phyloP scores from a whole-genome alignment of 192 early-diverging fungal genomes.

The Martensiomyces pterosporus region DNA sequence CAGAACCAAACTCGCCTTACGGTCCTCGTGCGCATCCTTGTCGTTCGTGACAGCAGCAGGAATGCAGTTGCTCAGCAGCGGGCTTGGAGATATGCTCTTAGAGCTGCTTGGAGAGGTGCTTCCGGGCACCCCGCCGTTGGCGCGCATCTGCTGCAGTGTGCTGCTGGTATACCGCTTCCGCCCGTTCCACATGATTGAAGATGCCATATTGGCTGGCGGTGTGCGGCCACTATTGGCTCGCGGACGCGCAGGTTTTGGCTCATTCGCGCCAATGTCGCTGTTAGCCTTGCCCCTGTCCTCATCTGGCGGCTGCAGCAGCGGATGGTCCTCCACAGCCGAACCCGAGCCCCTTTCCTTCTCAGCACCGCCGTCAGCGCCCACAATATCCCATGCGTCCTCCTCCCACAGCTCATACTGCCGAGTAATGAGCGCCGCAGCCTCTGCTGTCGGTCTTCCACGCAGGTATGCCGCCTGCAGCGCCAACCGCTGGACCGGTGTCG shows the following conservation, averaged over 20 bases:
- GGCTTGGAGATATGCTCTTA: conserved; percentile 8
- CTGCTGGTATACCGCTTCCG: conserved; percentile 30
- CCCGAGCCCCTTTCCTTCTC: not conserved
- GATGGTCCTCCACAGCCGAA: too few species aligned
- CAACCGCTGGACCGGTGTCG: conserved; percentile 40
- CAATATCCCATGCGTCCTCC: conserved; percentile 33
- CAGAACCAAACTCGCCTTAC: too few species aligned
- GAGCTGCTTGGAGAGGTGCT: conserved; percentile 19
- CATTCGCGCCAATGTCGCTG: too few species aligned
- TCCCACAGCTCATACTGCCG: conserved; percentile 55
- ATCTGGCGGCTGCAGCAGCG: too few species aligned
- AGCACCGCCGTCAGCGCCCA: conserved; percentile 2
- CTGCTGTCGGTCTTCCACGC: conserved; percentile 53
- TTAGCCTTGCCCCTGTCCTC: too few species aligned
- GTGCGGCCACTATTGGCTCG: not conserved
- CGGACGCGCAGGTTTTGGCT: too few species aligned
- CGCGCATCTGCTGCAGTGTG: conserved; percentile 26
- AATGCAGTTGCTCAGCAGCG: too few species aligned
- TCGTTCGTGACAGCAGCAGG: too few species aligned
- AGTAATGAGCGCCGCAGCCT: conserved; percentile 52
- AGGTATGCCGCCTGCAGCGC: conserved; percentile 65
- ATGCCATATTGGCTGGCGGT: conserved; percentile 2
- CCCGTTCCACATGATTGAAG: conserved; percentile 2
- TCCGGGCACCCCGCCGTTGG: conserved; percentile 4
- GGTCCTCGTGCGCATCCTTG: too few species aligned